Conservation (phyloP, 2,329 filamentous ascomycete species). For the Neopestalotiopsis sp. region DNA sequence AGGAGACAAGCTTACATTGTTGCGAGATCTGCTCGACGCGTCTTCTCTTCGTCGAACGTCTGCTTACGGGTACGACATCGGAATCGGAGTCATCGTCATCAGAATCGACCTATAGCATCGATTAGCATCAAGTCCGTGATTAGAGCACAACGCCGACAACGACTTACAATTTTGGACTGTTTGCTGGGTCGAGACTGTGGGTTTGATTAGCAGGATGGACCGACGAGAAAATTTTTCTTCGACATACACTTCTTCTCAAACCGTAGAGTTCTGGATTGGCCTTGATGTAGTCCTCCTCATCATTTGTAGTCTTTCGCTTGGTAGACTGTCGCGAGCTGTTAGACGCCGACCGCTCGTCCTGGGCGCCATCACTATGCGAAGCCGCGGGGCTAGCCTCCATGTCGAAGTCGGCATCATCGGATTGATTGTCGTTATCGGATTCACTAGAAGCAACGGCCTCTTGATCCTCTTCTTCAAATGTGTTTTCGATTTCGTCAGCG, state of each 20-base stretch:
- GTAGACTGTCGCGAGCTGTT: constrained; percentile 69
- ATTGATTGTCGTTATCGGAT: constrained; percentile 59
- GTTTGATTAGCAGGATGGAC: constrained; percentile 37
- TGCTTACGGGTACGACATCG: constrained; percentile 63
- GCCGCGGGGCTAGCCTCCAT: constrained; percentile 65
- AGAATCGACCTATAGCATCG: constrained; percentile 38
- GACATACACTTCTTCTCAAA: constrained; percentile 84
- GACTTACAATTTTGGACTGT: constrained; percentile 61
- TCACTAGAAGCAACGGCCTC: constrained; percentile 48
- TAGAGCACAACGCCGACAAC: background rate
- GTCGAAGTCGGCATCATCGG: constrained; percentile 78
- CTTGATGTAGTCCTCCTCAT: constrained; percentile 83
- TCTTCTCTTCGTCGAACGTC: constrained; percentile 70
- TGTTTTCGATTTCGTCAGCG: constrained; percentile 38
- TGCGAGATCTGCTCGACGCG: constrained; percentile 67
- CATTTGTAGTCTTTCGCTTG: constrained; percentile 74
- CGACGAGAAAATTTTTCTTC: constrained; percentile 20
- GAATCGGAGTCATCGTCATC: constrained; percentile 75
- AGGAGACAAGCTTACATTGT: constrained; percentile 55
- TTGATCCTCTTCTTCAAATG: constrained; percentile 34
- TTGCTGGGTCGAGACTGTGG: constrained; percentile 61
- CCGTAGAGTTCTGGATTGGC: constrained; percentile 96
- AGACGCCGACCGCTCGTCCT: constrained; percentile 69
- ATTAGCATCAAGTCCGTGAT: constrained; percentile 18
- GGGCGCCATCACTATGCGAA: constrained; percentile 49